These are phyloP conservation scores for Penicillium oxalicum DNA, from an alignment of 2,329 filamentous ascomycete genomes.

Conservation along the genomic window DNA sequence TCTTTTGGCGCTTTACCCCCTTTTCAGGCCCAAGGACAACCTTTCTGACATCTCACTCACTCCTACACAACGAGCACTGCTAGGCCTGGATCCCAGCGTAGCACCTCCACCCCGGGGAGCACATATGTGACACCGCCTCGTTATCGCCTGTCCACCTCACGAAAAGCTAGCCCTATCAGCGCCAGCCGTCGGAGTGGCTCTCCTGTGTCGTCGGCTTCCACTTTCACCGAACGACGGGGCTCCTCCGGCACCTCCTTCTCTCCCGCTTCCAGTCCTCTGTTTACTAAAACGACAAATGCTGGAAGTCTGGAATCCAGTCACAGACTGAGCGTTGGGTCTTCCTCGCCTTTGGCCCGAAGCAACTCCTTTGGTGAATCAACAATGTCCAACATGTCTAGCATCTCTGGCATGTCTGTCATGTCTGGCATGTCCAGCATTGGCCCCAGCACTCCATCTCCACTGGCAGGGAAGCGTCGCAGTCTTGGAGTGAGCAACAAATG, in stretches of 20 bases:
- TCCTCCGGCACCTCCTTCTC: slow-evolving; percentile 49
- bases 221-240: slow-evolving; percentile 29
- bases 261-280: slow-evolving; percentile 51
- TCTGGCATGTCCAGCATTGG: slow-evolving; percentile 48
- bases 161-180: slow-evolving; percentile 32
- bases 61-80: slow-evolving; percentile 74
- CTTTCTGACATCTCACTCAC: slow-evolving; percentile 87
- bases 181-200: slow-evolving; percentile 32
- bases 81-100: slow-evolving; percentile 70
- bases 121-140: slow-evolving; percentile 80
- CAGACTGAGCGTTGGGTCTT: slow-evolving; percentile 48
- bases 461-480: slow-evolving; percentile 60
- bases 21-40: slow-evolving; percentile 67
- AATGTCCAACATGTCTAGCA: slow-evolving; percentile 29
- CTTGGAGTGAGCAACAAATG: slow-evolving; percentile 86
- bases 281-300: slow-evolving; percentile 60
- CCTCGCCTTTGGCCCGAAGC: slow-evolving; percentile 39
- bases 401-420: slow-evolving; percentile 44
- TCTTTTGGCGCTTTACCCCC: slow-evolving; percentile 61
- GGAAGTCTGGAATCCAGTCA: slow-evolving; percentile 39
- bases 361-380: slow-evolving; percentile 40
- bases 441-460: slow-evolving; percentile 64
- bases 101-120: slow-evolving; percentile 62
- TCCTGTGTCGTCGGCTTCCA: slow-evolving; percentile 34
- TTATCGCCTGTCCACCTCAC: slow-evolving; percentile 67